Conservation (phyloP, 352 stramenopile genomes). For the Phytophthora fragariae region DNA sequence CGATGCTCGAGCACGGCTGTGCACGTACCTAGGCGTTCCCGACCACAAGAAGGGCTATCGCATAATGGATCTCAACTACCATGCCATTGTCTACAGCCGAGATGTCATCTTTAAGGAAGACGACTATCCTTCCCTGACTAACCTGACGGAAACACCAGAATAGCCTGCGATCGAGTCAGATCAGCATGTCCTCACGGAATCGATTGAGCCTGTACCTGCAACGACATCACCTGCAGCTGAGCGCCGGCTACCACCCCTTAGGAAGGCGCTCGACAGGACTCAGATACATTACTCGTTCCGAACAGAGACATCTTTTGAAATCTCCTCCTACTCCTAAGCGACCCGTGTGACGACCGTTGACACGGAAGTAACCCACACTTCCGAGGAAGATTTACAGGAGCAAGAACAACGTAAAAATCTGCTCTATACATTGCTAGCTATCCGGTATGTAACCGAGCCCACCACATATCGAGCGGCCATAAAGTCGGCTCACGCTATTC, state of each 20-base stretch:
- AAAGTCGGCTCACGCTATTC: conserved; percentile 4
- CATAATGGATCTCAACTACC: conserved; percentile 14
- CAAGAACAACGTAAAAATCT: not conserved
- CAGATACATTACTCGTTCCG: conserved; percentile 5
- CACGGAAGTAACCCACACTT: conserved; percentile 2
- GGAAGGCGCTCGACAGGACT: not conserved
- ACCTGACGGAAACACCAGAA: not conserved
- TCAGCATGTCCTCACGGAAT: not conserved
- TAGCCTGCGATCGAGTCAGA: not conserved
- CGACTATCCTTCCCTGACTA: conserved; percentile 1
- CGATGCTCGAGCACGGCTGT: conserved; percentile 6
- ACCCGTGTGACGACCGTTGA: not conserved
- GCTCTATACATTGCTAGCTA: conserved; percentile 8
- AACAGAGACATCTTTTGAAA: conserved; percentile 1
- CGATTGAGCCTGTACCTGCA: not conserved
- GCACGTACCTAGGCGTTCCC: conserved; percentile 7
- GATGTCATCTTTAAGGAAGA: conserved; percentile 18
- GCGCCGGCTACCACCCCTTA: not conserved
- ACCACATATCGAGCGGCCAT: conserved; percentile 9
- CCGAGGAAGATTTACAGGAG: conserved; percentile 14
- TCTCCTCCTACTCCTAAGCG: not conserved
- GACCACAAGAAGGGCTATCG: conserved; percentile 13
- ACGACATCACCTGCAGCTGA: not conserved
- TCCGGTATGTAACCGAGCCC: conserved; percentile 11
- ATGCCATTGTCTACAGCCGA: conserved; percentile 9